Conservation (phyloP, 345 rosid species). For the Noccaea bulbosa region DNA sequence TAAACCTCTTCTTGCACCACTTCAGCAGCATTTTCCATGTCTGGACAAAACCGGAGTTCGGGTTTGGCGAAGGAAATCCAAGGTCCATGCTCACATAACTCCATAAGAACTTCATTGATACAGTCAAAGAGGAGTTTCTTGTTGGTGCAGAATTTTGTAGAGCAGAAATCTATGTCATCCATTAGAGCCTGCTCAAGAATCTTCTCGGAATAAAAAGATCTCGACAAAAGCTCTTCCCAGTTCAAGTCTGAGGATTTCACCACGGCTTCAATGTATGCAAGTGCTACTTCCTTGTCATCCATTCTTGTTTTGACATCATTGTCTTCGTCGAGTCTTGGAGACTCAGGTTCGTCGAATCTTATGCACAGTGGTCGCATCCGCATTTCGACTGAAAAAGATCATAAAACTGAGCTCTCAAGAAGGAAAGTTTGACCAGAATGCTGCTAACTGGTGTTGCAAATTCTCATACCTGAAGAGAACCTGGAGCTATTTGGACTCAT, state of each 20-base stretch:
- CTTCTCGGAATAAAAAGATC: constrained; percentile 62
- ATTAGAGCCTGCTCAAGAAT: constrained; percentile 65
- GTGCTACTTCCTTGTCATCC: constrained; percentile 56
- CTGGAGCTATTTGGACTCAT: constrained; percentile 60
- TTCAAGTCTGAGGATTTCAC: constrained; percentile 57
- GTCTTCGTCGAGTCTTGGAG: constrained; percentile 43
- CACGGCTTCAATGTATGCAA: constrained; percentile 58
- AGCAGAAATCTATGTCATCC: constrained; percentile 57
- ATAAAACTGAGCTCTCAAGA: constrained; percentile 23
- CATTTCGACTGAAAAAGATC: constrained; percentile 55
- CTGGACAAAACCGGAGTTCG: constrained; percentile 48
- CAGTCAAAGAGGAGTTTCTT: constrained; percentile 70
- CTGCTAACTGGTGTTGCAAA: neutral
- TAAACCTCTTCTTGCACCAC: constrained; percentile 70
- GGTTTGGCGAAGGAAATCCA: constrained; percentile 60
- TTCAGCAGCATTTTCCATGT: constrained; percentile 48
- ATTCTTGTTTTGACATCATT: constrained; percentile 45
- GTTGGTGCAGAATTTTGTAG: constrained; percentile 56
- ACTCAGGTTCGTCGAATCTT: constrained; percentile 62
- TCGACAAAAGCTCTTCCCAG: constrained; percentile 74
- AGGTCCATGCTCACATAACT: constrained; percentile 57
- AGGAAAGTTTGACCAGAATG: neutral
- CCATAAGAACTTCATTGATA: constrained; percentile 76
- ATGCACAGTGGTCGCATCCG: constrained; percentile 60
- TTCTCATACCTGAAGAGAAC: constrained; percentile 60